These are phyloP conservation scores for Conringia planisiliqua DNA, from an alignment of 345 rosid species.

Conservation along the genomic window DNA sequence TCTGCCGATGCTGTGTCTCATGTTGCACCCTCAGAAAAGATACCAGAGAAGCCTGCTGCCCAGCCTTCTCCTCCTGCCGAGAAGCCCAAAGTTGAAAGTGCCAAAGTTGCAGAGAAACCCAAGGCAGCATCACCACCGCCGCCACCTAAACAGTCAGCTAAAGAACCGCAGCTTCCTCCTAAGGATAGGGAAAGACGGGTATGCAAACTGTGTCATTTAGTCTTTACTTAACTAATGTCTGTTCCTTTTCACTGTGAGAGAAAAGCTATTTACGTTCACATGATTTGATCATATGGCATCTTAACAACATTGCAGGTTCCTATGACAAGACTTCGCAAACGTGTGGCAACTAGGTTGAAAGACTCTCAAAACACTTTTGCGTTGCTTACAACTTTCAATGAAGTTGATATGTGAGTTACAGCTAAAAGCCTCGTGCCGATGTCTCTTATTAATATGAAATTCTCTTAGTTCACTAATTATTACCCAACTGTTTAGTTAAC, in stretches of 20 bases:
- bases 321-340: conserved; percentile 96
- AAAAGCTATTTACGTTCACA: background rate
- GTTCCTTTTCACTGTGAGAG: conserved; percentile 1
- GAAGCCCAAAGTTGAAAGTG: conserved; percentile 45
- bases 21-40: conserved; percentile 75
- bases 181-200: conserved; percentile 98
- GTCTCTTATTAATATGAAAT: background rate
- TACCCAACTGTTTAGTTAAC: background rate
- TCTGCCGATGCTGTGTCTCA: conserved; percentile 78
- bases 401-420: conserved; percentile 82
- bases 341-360: conserved; percentile 92
- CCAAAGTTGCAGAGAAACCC: conserved; percentile 49
- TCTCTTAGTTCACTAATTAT: background rate
- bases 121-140: conserved; percentile 57
- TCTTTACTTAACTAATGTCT: background rate
- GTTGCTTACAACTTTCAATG: conserved; percentile 93
- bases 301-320: conserved; percentile 62
- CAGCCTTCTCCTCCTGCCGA: conserved; percentile 56
- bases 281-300: conserved; percentile 19
- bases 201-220: conserved; percentile 28
- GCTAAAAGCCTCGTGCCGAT: background rate
- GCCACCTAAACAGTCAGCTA: conserved; percentile 59
- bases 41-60: conserved; percentile 46
- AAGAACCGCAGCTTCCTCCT: conserved; percentile 97
- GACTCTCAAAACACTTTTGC: conserved; percentile 99